Conservation (phyloP, 257 asterid genomes). For the Solanum appendiculatum region DNA sequence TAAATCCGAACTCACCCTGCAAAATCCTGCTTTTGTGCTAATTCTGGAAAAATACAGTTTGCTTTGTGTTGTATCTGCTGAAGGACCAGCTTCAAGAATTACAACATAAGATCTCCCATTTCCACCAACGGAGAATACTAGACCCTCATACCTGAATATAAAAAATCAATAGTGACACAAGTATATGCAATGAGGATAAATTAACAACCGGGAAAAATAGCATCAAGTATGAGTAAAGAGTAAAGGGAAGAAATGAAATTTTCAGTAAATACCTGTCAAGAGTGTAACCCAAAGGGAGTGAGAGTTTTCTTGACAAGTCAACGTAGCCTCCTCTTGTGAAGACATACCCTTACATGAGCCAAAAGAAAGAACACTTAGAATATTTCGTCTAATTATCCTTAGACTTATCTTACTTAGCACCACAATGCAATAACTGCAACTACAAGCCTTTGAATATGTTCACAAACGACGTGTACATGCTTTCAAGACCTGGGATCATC, state of each 20-base stretch:
- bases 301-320: conserved; percentile 60
- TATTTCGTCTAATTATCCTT: not conserved
- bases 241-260: not conserved
- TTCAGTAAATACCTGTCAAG: conserved; percentile 67
- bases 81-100: conserved; percentile 91
- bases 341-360: conserved; percentile 53
- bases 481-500: not conserved
- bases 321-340: conserved; percentile 89
- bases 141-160: conserved; percentile 74
- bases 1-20: conserved; percentile 59
- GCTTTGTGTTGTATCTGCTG: conserved; percentile 65
- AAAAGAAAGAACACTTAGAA: not conserved
- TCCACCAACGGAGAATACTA: conserved; percentile 90
- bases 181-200: not conserved
- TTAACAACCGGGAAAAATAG: not conserved
- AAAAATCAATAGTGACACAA: not conserved
- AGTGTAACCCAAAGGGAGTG: conserved; percentile 81
- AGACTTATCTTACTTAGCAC: not conserved
- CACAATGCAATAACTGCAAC: not conserved
- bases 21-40: conserved; percentile 89
- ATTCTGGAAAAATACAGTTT: conserved; percentile 77
- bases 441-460: not conserved
- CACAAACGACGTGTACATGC: not conserved
- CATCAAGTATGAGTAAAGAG: not conserved
- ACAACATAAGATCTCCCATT: conserved; percentile 87